Conservation (phyloP, 2,329 filamentous ascomycete genomes). For the Leptographium wingfieldii region DNA sequence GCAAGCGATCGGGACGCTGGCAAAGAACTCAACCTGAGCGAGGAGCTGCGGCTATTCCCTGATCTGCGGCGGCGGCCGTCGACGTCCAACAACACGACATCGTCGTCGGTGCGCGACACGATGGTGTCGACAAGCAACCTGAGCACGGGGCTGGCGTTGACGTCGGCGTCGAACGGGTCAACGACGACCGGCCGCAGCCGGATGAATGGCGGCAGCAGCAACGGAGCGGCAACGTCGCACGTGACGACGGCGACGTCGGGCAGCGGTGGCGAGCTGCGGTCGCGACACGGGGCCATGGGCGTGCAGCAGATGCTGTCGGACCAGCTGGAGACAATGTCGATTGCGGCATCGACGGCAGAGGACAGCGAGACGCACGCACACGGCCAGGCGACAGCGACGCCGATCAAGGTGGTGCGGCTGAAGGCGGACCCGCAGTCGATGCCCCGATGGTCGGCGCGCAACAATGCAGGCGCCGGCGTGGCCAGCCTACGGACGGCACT, state of each 20-base stretch:
- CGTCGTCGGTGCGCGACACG: constrained; percentile 8
- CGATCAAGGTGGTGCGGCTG: constrained; percentile 30
- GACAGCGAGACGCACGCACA: constrained; percentile 15
- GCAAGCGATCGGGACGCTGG: constrained; percentile 10
- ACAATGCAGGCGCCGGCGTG: constrained; percentile 27
- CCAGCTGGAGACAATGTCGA: constrained; percentile 10
- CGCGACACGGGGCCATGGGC: neutral
- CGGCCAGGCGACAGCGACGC: constrained; percentile 19
- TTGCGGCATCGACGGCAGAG: constrained; percentile 11
- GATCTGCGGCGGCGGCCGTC: constrained; percentile 15
- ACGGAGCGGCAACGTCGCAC: constrained; percentile 3
- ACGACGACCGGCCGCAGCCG: constrained; percentile 5
- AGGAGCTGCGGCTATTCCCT: constrained; percentile 10
- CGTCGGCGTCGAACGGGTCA: neutral
- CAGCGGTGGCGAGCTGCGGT: neutral
- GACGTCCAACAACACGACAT: constrained; percentile 15
- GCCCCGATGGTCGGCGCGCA: constrained; percentile 39
- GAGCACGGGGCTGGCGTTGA: neutral
- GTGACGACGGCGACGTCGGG: constrained; percentile 6
- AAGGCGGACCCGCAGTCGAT: constrained; percentile 37
- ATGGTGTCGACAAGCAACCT: neutral
- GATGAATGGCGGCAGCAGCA: neutral
- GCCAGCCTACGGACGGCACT: constrained; percentile 34
- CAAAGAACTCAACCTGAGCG: constrained; percentile 9
- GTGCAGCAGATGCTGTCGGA: constrained; percentile 4